Base-by-base conservation (phyloP, 495 filamentous ascomycete species). In the Lepidopterella palustris region DNA sequence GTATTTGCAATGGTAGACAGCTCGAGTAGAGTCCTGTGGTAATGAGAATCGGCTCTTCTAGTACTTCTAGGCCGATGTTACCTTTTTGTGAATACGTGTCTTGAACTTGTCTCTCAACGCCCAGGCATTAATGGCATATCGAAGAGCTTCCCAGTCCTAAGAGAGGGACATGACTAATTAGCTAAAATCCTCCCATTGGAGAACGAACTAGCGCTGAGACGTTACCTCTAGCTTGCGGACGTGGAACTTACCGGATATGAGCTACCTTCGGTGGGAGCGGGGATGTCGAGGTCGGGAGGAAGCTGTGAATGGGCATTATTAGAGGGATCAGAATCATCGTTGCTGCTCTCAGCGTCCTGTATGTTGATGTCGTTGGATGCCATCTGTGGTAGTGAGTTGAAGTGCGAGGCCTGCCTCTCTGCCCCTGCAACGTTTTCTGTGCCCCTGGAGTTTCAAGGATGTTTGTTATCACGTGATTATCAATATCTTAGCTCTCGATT, bases 41-140 rank as follows among this genome's bases (percentile, higher is more conserved):
- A n/a, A n/a, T 39, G 6, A 39, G 39, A 20, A 15, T 1, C 20
- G 39, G 32, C 32, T 39, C 20, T 15, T 42, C 6, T 15, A 6
- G 1, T 2, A 42, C 20, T 11, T n/a, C n/a, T n/a, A n/a, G n/a
- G n/a, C n/a, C 8, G 39, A 42, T 1, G 3, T 11, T 42, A 42
- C 39, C 39, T 59, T 59, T 47, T 59, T 59, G 5, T 27, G n/a
- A 2, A 31, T 18, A 10, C 56, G 56, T 47, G 56, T 20, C 25
- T 58, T 18, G 56, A 59, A 59, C 25, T 55, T 55, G 11, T 59
- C 56, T 11, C 56, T 50, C 48, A 59, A 27, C 56, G 56, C 25
- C 56, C 56, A 59, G 11, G 56, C 21, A 25, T 59, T 54, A 11
- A 59, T 55, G 48, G 48, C 48, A 39, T 59, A 25, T 20, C 56